Percentiles rank a stretch among this genome's conserved stretches.
Conservation (phyloP, 2,329 filamentous ascomycete genomes). For the Aspergillus sclerotialis region DNA sequence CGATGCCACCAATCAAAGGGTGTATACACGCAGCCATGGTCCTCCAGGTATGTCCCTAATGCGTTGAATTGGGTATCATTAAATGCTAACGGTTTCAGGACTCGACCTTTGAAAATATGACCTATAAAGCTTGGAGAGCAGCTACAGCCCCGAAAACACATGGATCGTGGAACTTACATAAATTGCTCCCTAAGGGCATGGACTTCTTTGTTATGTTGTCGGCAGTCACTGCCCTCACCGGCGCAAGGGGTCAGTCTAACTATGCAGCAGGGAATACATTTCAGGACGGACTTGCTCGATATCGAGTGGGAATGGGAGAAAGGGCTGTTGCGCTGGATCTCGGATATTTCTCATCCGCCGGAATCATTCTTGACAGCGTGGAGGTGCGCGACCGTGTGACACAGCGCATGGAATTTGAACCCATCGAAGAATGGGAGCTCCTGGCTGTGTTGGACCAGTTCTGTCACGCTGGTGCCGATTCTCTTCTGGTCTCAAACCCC, state of each 20-base stretch:
- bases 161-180: conserved; percentile 27
- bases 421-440: neutral
- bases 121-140: conserved; percentile 25
- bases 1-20: conserved; percentile 16
- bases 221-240: conserved; percentile 33
- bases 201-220: conserved; percentile 36
- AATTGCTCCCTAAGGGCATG: conserved; percentile 19
- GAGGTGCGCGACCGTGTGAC: neutral
- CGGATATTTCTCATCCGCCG: conserved; percentile 20
- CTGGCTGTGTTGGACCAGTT: neutral
- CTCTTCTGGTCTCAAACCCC: neutral
- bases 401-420: neutral
- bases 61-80: conserved; percentile 14
- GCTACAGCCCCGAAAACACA: conserved; percentile 31
- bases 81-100: neutral
- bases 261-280: conserved; percentile 32
- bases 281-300: conserved; percentile 24
- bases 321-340: conserved; percentile 10
- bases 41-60: conserved; percentile 19
- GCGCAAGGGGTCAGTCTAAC: conserved; percentile 37
- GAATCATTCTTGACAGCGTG: conserved; percentile 14
- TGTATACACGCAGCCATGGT: conserved; percentile 19
- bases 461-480: neutral
- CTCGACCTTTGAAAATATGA: conserved; percentile 33
- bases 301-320: conserved; percentile 13